Percentiles rank a stretch among this genome's conserved stretches.
These are phyloP conservation scores for Aphanoascus verrucosus DNA, from an alignment of 2,329 filamentous ascomycete genomes.

Conservation along the genomic window DNA sequence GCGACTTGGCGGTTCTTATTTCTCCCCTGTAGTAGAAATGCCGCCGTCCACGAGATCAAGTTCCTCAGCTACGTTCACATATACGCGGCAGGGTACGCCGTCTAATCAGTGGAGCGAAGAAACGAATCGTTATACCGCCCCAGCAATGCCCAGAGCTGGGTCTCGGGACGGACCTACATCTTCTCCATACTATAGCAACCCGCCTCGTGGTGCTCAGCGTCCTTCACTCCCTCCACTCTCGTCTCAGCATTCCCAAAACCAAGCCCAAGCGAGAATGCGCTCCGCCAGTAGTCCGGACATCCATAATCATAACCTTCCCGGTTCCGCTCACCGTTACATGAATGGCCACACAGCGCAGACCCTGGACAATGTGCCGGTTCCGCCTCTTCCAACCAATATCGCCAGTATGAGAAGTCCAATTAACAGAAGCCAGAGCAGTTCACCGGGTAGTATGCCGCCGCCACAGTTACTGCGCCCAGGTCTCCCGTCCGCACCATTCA, in stretches of 20 bases:
- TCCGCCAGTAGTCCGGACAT: constrained; percentile 96
- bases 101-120: constrained; percentile 57
- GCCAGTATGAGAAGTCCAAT: constrained; percentile 51
- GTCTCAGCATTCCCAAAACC: constrained; percentile 40
- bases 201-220: constrained; percentile 48
- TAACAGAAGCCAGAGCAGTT: constrained; percentile 70
- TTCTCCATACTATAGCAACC: constrained; percentile 54
- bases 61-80: constrained; percentile 59
- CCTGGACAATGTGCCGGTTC: constrained; percentile 54
- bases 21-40: constrained; percentile 68
- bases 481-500: constrained; percentile 30
- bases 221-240: constrained; percentile 69
- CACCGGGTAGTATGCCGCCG: constrained; percentile 57
- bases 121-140: constrained; percentile 75
- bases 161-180: constrained; percentile 62
- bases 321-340: constrained; percentile 36
- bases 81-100: constrained; percentile 63
- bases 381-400: constrained; percentile 63
- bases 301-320: constrained; percentile 52
- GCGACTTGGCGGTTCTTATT: constrained; percentile 70
- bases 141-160: constrained; percentile 69
- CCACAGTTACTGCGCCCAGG: constrained; percentile 41
- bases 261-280: constrained; percentile 61
- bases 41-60: constrained; percentile 46
- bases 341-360: constrained; percentile 47